Base-by-base conservation (phyloP, 257 asterid genomes). In the Nicotiana knightiana region DNA sequence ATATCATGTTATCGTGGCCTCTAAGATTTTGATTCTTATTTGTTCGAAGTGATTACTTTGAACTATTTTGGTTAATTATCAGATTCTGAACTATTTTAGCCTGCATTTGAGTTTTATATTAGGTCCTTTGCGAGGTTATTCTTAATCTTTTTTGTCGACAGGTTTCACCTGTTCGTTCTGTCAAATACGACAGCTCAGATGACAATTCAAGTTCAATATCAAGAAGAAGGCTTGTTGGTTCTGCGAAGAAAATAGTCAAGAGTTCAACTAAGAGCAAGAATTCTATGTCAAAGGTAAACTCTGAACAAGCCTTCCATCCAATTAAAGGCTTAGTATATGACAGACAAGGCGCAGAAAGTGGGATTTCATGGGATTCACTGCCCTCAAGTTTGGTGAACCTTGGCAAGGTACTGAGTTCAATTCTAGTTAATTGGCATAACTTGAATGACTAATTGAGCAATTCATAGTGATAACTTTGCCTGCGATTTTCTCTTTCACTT, bases 151-250 rank as follows among this genome's bases (percentile, higher is more conserved):
- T 81, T 30, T 83, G 21, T 84, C 16, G 8, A 85, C 88, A 93
- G 97, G 94, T 77, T 84, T 93, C 98, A 16, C 97, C 97, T 1
- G 87, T 87, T 51, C 80, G 80, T 81, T 82, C 93, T 12, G 68
- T 59, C 46, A 88, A 88, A 81, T 85, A 86, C 4, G 93, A 88
- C 7, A 89, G 92, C 85, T 92, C 94, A 8, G 96, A 93, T 78
- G 95, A 91, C n/a, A 86, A 84, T 79, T 86, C 85, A 57, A 87
- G 86, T 85, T 80, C 84, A 9, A 59, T 62, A 43, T 62, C 89
- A 21, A 77, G 86, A 61, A 86, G 87, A 77, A 87, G 88, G 77
- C 67, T 51, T 55, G 33, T 16, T 16, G 64, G 78, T 57, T 81
- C 88, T 15, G 61, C 83, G 6, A 89, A 83, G 84, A 90, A 83